These are phyloP conservation scores for Fusarium mundagurra DNA, from an alignment of 2,329 filamentous ascomycete species.

Conservation along the genomic window DNA sequence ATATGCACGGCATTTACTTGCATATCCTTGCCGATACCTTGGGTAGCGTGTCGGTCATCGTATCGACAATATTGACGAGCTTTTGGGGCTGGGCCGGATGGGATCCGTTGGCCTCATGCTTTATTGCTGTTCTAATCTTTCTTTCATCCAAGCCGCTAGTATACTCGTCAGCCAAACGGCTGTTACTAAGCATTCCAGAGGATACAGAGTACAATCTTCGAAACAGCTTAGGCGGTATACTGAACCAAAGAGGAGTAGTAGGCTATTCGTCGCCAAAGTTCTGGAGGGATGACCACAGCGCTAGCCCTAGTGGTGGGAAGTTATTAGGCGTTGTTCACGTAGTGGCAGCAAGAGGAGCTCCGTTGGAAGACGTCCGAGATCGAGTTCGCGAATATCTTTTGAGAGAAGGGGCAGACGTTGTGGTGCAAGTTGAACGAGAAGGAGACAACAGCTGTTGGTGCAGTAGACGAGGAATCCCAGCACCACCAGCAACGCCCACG, in stretches of 20 bases:
- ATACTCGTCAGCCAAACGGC: slow-evolving; percentile 80
- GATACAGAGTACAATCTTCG: slow-evolving; percentile 88
- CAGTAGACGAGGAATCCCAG: slow-evolving; percentile 44
- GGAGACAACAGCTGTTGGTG: slow-evolving; percentile 76
- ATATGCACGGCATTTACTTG: slow-evolving; percentile 97
- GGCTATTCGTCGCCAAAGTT: slow-evolving; percentile 90
- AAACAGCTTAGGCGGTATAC: slow-evolving; percentile 84
- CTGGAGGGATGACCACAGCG: slow-evolving; percentile 81
- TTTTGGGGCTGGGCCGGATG: slow-evolving; percentile 91
- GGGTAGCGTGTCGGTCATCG: slow-evolving; percentile 92
- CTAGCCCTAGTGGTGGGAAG: slow-evolving; percentile 56
- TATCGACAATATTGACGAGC: slow-evolving; percentile 88
- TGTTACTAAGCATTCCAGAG: slow-evolving; percentile 86
- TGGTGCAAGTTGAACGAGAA: slow-evolving; percentile 89
- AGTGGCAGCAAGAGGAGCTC: slow-evolving; percentile 75
- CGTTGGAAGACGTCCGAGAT: slow-evolving; percentile 84
- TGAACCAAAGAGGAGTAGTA: slow-evolving; percentile 82
- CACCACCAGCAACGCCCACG: slow-evolving; percentile 43
- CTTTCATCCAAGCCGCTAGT: slow-evolving; percentile 91
- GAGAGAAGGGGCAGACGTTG: slow-evolving; percentile 78
- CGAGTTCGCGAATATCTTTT: slow-evolving; percentile 78
- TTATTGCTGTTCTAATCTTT: slow-evolving; percentile 94
- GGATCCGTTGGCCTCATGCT: slow-evolving; percentile 92
- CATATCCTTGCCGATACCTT: slow-evolving; percentile 95
- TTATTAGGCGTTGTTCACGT: slow-evolving; percentile 89